Conservation (phyloP, 495 filamentous ascomycete genomes). For the Annulohypoxylon moriforme region DNA sequence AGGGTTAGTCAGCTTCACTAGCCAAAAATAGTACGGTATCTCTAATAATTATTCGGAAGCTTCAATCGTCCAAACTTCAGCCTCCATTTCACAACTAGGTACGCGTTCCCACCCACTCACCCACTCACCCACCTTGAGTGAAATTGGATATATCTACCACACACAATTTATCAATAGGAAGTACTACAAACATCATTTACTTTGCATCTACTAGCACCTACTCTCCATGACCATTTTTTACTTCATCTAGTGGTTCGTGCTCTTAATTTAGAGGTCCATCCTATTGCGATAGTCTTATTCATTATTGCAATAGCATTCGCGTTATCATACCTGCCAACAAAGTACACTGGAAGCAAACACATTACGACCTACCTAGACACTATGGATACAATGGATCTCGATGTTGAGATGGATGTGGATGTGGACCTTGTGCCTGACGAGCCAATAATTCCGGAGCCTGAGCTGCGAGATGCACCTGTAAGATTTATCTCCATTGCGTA, state of each 20-base stretch:
- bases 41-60: not conserved
- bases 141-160: not conserved
- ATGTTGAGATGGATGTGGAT: constrained; percentile 77
- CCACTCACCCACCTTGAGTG: not conserved
- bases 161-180: not conserved
- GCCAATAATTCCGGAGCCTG: constrained; percentile 56
- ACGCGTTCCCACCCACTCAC: not conserved
- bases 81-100: constrained; percentile 1
- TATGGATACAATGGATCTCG: constrained; percentile 73
- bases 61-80: constrained; percentile 28
- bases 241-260: not conserved
- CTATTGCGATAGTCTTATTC: not conserved
- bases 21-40: too few relatives aligned
- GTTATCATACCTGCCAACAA: not conserved
- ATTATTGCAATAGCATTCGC: constrained; percentile 7
- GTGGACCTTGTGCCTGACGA: constrained; percentile 62
- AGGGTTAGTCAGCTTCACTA: constrained; percentile 16
- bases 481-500: constrained; percentile 27
- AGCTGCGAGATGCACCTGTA: constrained; percentile 52
- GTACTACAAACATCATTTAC: not conserved
- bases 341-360: not conserved
- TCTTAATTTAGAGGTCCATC: not conserved
- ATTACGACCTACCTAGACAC: constrained; percentile 10
- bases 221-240: not conserved
- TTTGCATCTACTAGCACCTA: constrained; percentile 3